Base-by-base conservation (phyloP, 148 eudicot genomes). In the Selenicereus undatus region DNA sequence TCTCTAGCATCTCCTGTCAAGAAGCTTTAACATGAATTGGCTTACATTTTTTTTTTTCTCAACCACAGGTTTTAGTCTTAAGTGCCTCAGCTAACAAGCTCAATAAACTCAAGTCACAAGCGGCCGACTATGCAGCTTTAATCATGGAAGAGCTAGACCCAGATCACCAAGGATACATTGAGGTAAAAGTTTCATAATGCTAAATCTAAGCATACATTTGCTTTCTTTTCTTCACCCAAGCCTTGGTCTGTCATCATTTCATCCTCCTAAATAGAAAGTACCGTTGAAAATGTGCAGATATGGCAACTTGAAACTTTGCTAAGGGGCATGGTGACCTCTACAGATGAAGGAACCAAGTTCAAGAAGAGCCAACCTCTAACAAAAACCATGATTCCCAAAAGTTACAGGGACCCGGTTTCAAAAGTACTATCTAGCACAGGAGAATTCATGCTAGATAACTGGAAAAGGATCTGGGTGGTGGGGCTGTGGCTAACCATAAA, bases 121-220 rank as follows among this genome's bases (percentile, higher is more conserved):
- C 99, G 20, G 80, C 88, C 43, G 80, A 82, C n/a, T 92, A 94
- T 84, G 99, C 99, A 74, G 83, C 95, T 82, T 86, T 91, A 78
- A 94, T 97, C 89, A 97, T 97, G 98, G 97, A 97, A 81, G 98
- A 93, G 88, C 92, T 97, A 39, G 99, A 97, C 80, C 98, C 99
- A 21, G 95, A 92, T 79, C 89, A 91, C 62, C 82, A 79, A 30
- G 99, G 98, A 52, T 97, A 88, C 74, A 90, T 97, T 52, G 98
- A 97, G 95, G 99, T 96, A 75, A 77, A 56, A 62, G 39, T 52
- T 70, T 50, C 70, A 73, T 51, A n/a, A 2, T 14, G 26, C 45
- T n/a, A 14, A 26, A 24, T 65, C 6, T 60, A 30, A 39, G 13
- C 30, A 27, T 71, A 43, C 26, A 56, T 42, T 52, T 62, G 76